Conservation (phyloP, 345 rosid species). For the Citrus australasica region DNA sequence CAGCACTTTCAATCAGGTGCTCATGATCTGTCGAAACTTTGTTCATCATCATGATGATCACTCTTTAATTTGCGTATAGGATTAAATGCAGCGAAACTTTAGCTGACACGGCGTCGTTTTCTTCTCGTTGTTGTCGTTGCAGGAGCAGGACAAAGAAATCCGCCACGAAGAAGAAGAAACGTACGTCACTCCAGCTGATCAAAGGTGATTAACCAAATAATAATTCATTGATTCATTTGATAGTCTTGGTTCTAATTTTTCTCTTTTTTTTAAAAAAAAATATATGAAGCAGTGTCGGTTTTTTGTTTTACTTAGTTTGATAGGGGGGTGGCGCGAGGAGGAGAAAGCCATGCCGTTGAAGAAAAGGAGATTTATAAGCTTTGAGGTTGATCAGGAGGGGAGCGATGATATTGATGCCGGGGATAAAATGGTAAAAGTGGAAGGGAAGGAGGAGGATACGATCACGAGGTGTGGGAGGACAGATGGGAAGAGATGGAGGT, state of each 20-base stretch:
- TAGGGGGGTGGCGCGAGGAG: constrained; percentile 18
- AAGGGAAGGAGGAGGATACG: not conserved
- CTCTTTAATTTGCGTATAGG: no score
- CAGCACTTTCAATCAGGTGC: no score
- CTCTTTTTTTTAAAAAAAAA: no score
- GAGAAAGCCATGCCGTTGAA: constrained; percentile 14
- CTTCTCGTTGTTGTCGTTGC: not conserved
- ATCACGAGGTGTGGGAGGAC: not conserved
- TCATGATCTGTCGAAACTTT: no score
- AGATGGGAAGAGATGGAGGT: constrained; percentile 17
- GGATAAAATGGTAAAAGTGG: no score
- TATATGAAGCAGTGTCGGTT: no score
- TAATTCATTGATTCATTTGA: no score
- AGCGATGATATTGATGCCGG: no score
- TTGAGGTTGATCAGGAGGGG: not conserved
- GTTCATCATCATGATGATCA: no score
- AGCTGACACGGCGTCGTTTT: not conserved
- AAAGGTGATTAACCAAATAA: not conserved
- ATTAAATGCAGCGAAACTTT: no score
- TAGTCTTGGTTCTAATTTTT: no score
- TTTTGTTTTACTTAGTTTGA: not conserved
- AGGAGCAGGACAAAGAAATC: not conserved
- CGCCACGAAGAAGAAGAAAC: not conserved
- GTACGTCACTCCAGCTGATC: not conserved
- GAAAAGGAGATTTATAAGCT: constrained; percentile 16